A percentile compares a stretch with the other conserved stretches of the same genome.
These are phyloP conservation scores for Rhodotorula sp. DNA, from an alignment of 1,284 basidiomycete species.

Conservation along the genomic window DNA sequence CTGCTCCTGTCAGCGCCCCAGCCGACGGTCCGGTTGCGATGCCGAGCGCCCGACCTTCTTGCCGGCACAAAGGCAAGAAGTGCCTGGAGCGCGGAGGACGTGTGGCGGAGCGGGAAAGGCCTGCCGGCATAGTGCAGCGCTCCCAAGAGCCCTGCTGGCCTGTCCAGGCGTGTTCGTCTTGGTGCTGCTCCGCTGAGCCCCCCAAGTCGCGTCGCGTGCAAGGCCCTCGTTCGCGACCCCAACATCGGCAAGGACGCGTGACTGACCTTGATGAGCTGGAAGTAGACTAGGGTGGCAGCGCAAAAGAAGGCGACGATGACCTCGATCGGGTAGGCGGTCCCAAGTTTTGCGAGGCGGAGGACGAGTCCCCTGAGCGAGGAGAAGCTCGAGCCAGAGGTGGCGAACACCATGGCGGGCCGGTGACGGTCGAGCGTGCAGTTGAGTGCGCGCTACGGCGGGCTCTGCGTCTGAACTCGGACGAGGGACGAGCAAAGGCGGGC, in stretches of 20 bases:
- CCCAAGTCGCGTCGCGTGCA: background rate
- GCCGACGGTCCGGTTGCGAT: background rate
- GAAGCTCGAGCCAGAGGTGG: constrained; percentile 36
- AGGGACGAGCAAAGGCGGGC: background rate
- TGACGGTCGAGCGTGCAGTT: background rate
- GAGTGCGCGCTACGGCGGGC: background rate
- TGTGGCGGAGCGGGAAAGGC: background rate
- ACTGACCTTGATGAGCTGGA: constrained; percentile 75
- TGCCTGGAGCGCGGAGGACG: background rate
- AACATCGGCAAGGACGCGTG: constrained; percentile 52
- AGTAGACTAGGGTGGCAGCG: constrained; percentile 84
- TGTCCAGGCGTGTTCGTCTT: background rate
- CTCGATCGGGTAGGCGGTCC: constrained; percentile 63
- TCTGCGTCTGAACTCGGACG: background rate
- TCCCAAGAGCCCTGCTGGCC: no score
- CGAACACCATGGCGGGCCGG: constrained; percentile 31
- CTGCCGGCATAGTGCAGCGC: no score
- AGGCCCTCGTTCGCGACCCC: constrained; percentile 54
- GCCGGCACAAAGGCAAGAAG: background rate
- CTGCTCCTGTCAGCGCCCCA: background rate
- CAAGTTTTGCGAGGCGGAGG: constrained; percentile 49
- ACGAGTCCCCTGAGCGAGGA: constrained; percentile 34
- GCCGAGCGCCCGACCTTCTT: no score
- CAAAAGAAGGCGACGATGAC: constrained; percentile 84
- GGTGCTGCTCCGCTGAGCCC: background rate